Evolutionary conservation across 495 filamentous ascomycete species (phyloP).

Genomic region (Podospora tetraspora): DNA sequence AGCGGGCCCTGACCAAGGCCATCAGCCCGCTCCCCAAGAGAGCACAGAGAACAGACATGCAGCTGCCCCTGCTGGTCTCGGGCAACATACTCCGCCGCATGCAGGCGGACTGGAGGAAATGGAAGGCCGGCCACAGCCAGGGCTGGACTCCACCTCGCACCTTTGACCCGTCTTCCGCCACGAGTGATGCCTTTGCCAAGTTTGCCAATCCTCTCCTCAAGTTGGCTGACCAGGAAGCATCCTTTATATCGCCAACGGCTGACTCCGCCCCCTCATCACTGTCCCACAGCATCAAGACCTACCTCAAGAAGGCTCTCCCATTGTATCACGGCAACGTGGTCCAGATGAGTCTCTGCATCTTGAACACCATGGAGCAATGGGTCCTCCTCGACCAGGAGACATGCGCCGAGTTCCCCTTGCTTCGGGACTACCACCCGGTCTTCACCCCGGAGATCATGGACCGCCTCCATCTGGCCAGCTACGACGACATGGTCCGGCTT

Average conservation of each 20-base stretch:
- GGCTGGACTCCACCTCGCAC: not conserved
- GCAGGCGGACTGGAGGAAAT: not conserved
- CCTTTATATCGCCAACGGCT: not conserved
- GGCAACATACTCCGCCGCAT: slow-evolving; percentile 10
- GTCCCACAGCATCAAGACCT: slow-evolving; percentile 33
- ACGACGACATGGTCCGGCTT: slow-evolving; percentile 44
- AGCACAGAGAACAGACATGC: slow-evolving; percentile 26
- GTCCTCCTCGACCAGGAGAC: slow-evolving; percentile 35
- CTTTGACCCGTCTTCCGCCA: slow-evolving; percentile 9
- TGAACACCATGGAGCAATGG: slow-evolving; percentile 44
- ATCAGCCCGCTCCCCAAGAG: slow-evolving; percentile 38
- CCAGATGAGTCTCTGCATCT: slow-evolving; percentile 41
- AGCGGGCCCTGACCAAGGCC: slow-evolving; percentile 24
- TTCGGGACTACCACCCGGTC: slow-evolving; percentile 33
- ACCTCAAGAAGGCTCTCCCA: slow-evolving; percentile 32
- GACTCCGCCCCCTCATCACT: not conserved
- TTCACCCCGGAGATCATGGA: slow-evolving; percentile 46
- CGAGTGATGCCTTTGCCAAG: slow-evolving; percentile 10
- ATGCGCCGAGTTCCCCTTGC: slow-evolving; percentile 28
- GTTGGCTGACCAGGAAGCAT: slow-evolving; percentile 4
- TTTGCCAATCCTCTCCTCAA: slow-evolving; percentile 13
- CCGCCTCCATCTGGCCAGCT: slow-evolving; percentile 40
- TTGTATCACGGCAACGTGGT: slow-evolving; percentile 44
- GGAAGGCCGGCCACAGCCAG: not conserved
- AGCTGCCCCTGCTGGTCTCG: slow-evolving; percentile 45